Evolutionary conservation across 768 basidiomycete species (phyloP).

Genomic region (Lactifluus rugatus): DNA sequence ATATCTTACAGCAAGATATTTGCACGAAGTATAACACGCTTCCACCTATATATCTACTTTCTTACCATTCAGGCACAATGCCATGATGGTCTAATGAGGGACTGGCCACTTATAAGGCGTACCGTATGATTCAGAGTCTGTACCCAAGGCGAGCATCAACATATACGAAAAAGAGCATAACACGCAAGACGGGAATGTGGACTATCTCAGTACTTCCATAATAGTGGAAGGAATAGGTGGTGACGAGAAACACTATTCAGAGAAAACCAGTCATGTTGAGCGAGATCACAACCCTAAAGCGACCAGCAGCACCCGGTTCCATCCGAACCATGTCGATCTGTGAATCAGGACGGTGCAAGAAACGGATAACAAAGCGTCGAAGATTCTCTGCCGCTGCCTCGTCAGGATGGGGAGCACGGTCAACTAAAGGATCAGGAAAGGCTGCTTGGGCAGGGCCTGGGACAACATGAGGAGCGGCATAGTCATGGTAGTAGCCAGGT

Average conservation of each 20-base stretch:
- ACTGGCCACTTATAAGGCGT: no score
- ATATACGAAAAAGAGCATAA: no score
- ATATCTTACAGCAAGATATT: slow-evolving; percentile 8
- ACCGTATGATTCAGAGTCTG: no score
- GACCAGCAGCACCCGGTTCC: not conserved
- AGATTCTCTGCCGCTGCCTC: not conserved
- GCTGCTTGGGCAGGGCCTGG: not conserved
- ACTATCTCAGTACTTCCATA: no score
- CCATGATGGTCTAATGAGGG: no score
- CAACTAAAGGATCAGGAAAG: not conserved
- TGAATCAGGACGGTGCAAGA: not conserved
- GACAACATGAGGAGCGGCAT: not conserved
- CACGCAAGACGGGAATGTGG: not conserved
- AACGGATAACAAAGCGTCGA: not conserved
- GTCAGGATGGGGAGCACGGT: not conserved
- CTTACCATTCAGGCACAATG: no score
- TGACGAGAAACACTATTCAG: not conserved
- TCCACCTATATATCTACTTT: no score
- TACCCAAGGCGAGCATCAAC: no score
- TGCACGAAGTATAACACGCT: not conserved
- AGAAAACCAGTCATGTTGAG: not conserved
- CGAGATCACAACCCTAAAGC: not conserved
- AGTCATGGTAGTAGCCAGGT: not conserved
- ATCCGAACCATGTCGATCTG: not conserved
- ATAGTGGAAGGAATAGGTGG: not conserved